A percentile compares a stretch with the other conserved stretches of the same genome.
Evolutionary conservation across 306 rosid species (phyloP).

Genomic region (Senna siamea): DNA sequence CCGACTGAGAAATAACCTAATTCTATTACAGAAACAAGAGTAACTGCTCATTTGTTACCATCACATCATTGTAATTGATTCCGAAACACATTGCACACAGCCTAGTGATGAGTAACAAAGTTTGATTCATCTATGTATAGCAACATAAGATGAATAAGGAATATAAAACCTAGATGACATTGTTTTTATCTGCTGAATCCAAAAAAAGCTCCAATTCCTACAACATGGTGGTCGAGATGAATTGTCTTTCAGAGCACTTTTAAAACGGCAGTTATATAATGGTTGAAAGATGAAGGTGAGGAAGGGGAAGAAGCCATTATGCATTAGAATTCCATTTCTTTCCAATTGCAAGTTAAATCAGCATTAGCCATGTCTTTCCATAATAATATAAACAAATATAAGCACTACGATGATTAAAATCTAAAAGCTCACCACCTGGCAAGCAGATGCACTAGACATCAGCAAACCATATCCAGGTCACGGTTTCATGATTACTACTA

Average conservation of each 20-base stretch:
- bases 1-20: background rate
- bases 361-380: background rate
- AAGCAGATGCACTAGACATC: background rate
- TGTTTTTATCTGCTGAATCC: background rate
- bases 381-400: background rate
- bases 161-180: background rate
- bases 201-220: background rate
- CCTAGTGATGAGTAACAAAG: background rate
- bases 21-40: background rate
- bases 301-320: background rate
- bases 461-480: background rate
- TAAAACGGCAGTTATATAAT: background rate
- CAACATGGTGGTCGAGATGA: background rate
- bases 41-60: background rate
- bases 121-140: background rate
- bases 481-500: background rate
- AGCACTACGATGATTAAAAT: constrained; percentile 13
- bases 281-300: background rate
- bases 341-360: constrained; percentile 9
- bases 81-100: background rate
- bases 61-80: background rate
- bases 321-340: constrained; percentile 9
- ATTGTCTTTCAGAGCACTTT: background rate
- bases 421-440: constrained; percentile 1
- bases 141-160: background rate